A percentile compares a stretch with the other conserved stretches of the same genome.
These are phyloP conservation scores for Colletotrichum caudatum DNA, from an alignment of 2,329 filamentous ascomycete genomes.

Conservation along the genomic window DNA sequence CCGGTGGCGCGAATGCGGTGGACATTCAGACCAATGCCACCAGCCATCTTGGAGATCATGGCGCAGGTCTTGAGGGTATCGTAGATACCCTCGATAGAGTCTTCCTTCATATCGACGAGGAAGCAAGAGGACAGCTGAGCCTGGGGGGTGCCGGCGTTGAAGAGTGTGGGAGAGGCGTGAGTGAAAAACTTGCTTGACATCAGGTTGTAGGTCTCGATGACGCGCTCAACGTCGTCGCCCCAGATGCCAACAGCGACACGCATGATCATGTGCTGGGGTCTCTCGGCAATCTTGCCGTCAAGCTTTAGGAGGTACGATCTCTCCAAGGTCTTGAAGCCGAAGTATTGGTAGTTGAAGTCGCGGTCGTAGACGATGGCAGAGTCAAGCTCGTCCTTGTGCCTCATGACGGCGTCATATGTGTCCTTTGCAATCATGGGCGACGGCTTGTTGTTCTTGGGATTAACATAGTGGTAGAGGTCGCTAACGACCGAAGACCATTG, in stretches of 20 bases:
- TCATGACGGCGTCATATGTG: constrained; percentile 94
- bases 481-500: constrained; percentile 96
- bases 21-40: constrained; percentile 95
- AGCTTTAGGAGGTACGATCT: constrained; percentile 97
- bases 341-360: constrained; percentile 99
- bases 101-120: constrained; percentile 99
- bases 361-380: constrained; percentile 99
- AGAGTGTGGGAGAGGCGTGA: constrained; percentile 96
- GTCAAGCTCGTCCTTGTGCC: constrained; percentile 96
- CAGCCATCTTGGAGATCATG: constrained; percentile 99
- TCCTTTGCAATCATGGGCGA: constrained; percentile 96
- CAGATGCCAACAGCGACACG: constrained; percentile 97
- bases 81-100: constrained; percentile 99
- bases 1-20: constrained; percentile 97
- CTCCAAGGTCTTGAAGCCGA: constrained; percentile 99
- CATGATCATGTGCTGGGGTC: constrained; percentile 99
- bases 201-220: constrained; percentile 97
- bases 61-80: constrained; percentile 99
- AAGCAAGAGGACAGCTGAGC: constrained; percentile 98
- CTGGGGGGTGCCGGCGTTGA: constrained; percentile 96
- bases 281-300: constrained; percentile 94
- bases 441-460: constrained; percentile 85
- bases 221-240: constrained; percentile 93
- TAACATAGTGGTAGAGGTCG: constrained; percentile 95
- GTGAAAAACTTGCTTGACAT: constrained; percentile 99